Conservation (phyloP, 805 yeast species). For the Millerozyma acaciae region DNA sequence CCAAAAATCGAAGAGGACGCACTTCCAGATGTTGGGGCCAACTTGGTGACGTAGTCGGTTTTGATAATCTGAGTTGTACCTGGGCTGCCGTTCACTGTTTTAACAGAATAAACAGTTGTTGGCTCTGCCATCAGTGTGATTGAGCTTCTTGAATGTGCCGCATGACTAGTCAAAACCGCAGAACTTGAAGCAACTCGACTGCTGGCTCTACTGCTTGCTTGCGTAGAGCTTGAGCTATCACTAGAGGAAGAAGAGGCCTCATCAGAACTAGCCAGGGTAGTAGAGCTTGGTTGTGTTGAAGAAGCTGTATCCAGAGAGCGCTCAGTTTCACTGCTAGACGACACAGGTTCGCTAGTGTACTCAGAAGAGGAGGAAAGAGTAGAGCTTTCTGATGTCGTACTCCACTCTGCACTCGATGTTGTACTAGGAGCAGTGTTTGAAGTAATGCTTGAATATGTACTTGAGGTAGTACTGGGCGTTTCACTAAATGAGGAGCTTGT, state of each 20-base stretch:
- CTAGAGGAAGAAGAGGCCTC: slow-evolving; percentile 11
- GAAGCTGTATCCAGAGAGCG: slow-evolving; percentile 5
- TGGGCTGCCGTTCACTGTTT: slow-evolving; percentile 14
- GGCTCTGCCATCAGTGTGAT: too few relatives aligned
- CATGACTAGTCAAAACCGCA: too few relatives aligned
- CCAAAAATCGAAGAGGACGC: slow-evolving; percentile 1
- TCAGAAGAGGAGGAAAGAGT: slow-evolving; percentile 14
- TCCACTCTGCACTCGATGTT: slow-evolving; percentile 14
- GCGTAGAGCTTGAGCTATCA: slow-evolving; percentile 8
- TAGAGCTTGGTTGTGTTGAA: slow-evolving; percentile 12
- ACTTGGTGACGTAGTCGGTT: slow-evolving; percentile 16
- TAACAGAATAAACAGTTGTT: slow-evolving; percentile 12
- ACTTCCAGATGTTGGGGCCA: slow-evolving; percentile 5
- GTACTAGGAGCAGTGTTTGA: too few relatives aligned
- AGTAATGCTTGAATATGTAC: slow-evolving; percentile 6
- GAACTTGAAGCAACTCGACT: too few relatives aligned
- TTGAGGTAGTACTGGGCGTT: slow-evolving; percentile 5
- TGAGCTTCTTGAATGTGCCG: too few relatives aligned
- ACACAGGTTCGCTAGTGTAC: too few relatives aligned
- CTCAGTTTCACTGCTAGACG: too few relatives aligned
- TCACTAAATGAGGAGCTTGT: slow-evolving; percentile 6
- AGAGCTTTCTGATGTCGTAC: slow-evolving; percentile 15
- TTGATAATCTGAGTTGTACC: slow-evolving; percentile 6
- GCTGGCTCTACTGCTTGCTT: too few relatives aligned
- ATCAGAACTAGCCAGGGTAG: slow-evolving; percentile 12